A percentile compares a stretch with the other conserved stretches of the same genome.
Evolutionary conservation across 768 basidiomycete species (phyloP).

Genomic region (Suillus cothurnatus): DNA sequence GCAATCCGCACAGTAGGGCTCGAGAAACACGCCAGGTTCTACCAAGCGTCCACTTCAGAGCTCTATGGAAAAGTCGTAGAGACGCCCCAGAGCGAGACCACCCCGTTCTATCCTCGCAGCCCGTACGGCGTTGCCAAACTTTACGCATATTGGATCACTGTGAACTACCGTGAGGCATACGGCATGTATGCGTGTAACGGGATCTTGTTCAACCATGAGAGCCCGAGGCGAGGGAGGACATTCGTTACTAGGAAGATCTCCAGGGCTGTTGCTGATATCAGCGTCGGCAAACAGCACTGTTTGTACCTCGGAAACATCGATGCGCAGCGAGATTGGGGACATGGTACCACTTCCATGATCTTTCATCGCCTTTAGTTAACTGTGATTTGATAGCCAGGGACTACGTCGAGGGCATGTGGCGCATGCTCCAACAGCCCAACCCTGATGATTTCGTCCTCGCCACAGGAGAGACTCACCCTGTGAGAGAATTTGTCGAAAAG

Average conservation of each 20-base stretch:
- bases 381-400: conserved; percentile 60
- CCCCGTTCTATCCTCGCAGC: conserved; percentile 97
- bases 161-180: conserved; percentile 94
- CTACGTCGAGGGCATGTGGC: conserved; percentile 98
- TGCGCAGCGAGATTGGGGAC: conserved; percentile 96
- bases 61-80: conserved; percentile 96
- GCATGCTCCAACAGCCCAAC: conserved; percentile 84
- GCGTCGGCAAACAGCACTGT: conserved; percentile 83
- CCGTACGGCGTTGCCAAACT: conserved; percentile 97
- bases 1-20: conserved; percentile 95
- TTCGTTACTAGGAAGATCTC: conserved; percentile 97
- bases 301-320: conserved; percentile 94
- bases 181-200: conserved; percentile 97
- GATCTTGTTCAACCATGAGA: conserved; percentile 98
- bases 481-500: conserved; percentile 91
- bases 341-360: conserved; percentile 56
- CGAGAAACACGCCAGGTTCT: conserved; percentile 91
- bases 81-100: conserved; percentile 93
- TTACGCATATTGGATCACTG: conserved; percentile 88
- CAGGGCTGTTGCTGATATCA: conserved; percentile 91
- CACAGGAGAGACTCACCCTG: conserved; percentile 93
- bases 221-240: conserved; percentile 89
- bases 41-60: conserved; percentile 97
- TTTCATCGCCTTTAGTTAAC: not conserved
- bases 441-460: conserved; percentile 94